Base-by-base conservation (phyloP, 2,329 filamentous ascomycete genomes). In the Biscogniauxia sp. region DNA sequence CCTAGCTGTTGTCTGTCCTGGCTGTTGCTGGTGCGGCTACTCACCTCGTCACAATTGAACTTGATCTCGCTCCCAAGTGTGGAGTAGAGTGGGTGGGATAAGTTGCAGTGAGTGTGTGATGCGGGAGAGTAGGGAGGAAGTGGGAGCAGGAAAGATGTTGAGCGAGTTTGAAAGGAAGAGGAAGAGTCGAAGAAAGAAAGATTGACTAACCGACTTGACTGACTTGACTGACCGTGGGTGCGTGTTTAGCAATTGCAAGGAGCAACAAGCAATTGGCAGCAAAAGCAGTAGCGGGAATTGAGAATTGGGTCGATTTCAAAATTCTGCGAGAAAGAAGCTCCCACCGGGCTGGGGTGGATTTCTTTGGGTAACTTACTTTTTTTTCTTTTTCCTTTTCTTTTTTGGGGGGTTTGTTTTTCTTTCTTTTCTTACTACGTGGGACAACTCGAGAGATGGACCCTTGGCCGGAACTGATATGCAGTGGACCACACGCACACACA, bases 21-120 rank as follows among this genome's bases (percentile, higher is more conserved):
- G 23, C 20, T 26, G 15, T 5, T 25, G 52, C 52, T 23, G n/a
- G 4, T 15, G 23, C 53, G 15, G 26, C 53, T 54, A 54, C 63
- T 62, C 61, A 65, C 63, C 65, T 64, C 49, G 57, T 60, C 54
- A 56, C 65, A 56, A 60, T 61, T 60, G 61, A 62, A 59, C 59
- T 61, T 60, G 61, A 62, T 58, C 59, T 60, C 11, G 28, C 57
- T 69, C 62, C 67, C 67, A 58, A 68, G 63, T 59, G 64, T 56
- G 64, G 66, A 54, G 58, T 50, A 56, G 66, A 60, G 58, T 66
- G 62, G 37, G 56, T 56, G 60, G 64, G 59, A 49, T 56, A 55
- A 55, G 57, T 17, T 6, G 37, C 13, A 45, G 37, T 45, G 11
- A 57, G 32, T 20, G 56, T 55, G 57, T 49, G 28, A 32, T 52